Evolutionary conservation across 352 stramenopile species (phyloP), one percentile per base, ranked within the genome.

Genomic region (Phytophthora capsici): DNA sequence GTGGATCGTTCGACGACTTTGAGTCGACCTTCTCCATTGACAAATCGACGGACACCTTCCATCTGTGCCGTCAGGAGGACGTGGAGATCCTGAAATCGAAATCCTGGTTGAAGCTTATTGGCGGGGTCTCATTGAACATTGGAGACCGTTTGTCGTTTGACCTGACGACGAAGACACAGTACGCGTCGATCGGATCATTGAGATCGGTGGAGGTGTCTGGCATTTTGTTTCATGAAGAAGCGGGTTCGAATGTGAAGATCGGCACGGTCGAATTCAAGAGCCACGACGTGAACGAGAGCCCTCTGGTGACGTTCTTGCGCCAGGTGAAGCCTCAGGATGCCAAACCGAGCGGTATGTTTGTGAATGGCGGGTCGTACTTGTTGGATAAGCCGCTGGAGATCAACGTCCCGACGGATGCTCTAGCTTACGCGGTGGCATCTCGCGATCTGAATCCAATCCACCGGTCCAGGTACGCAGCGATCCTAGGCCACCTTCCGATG

Each of bases 371-470:
- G 10, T 89, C 84, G 48, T 74, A 91, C 49, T 66, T 94, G 54
- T 45, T 94, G 2, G 80, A 88, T 45, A 81, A 74, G 63, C 89
- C 89, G 4, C 20, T 89, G 16, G 71, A 80, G 32, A 92, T 94
- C 36, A 49, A 81, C 8, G 85, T 93, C 5, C 89, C 89, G 5
- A 65, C 57, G n/a, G 78, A 77, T 49, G 87, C 86, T 12, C 63
- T 90, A 12, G 73, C 61, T 4, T 96, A 96, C 52, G 88, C 89
- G 0, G 73, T 90, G 6, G 87, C 88, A 22, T 95, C 88, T 34
- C 82, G 86, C 22, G 89, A 96, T 48, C 52, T 95, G 65, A 96
- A 96, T 68, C 84, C 88, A 26, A 96, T 96, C 55, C 86, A 96
- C 56, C 84, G 89, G 6, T 94, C 86, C 9, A 75, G 69, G 46